Evolutionary conservation across 2,329 filamentous ascomycete genomes (phyloP).

Genomic region (Rhytidhysteron rufulum): DNA sequence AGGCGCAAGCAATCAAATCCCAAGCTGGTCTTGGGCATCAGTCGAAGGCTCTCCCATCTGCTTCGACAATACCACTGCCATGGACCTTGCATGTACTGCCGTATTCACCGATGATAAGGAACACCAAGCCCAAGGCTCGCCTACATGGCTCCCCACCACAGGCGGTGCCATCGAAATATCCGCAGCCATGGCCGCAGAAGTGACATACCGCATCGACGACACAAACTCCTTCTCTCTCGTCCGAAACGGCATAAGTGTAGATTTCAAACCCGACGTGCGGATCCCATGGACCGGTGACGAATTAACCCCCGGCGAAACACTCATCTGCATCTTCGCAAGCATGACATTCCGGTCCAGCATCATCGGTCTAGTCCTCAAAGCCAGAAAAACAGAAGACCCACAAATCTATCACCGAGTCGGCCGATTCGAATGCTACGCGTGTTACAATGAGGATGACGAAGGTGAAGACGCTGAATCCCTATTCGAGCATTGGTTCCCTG

Average conservation of each 20-base stretch:
- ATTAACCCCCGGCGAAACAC: slow-evolving; percentile 24
- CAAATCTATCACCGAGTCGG: slow-evolving; percentile 29
- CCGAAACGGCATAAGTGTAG: slow-evolving; percentile 25
- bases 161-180: slow-evolving; percentile 26
- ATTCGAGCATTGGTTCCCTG: slow-evolving; percentile 33
- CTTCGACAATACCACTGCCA: slow-evolving; percentile 32
- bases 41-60: slow-evolving; percentile 32
- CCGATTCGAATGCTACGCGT: slow-evolving; percentile 35
- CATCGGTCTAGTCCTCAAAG: slow-evolving; percentile 28
- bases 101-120: slow-evolving; percentile 20
- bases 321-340: slow-evolving; percentile 29
- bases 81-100: slow-evolving; percentile 31
- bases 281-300: slow-evolving; percentile 23
- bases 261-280: slow-evolving; percentile 30
- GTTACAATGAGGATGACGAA: slow-evolving; percentile 24
- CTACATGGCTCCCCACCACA: slow-evolving; percentile 26
- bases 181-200: slow-evolving; percentile 32
- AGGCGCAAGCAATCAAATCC: slow-evolving; percentile 17
- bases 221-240: slow-evolving; percentile 18
- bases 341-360: slow-evolving; percentile 36
- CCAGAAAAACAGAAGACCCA: slow-evolving; percentile 12
- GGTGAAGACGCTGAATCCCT: slow-evolving; percentile 32
- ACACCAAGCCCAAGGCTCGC: slow-evolving; percentile 3
- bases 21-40: slow-evolving; percentile 36
- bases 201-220: slow-evolving; percentile 16